Conservation (phyloP, 75 land plant species). For the Azolla pinnata region DNA sequence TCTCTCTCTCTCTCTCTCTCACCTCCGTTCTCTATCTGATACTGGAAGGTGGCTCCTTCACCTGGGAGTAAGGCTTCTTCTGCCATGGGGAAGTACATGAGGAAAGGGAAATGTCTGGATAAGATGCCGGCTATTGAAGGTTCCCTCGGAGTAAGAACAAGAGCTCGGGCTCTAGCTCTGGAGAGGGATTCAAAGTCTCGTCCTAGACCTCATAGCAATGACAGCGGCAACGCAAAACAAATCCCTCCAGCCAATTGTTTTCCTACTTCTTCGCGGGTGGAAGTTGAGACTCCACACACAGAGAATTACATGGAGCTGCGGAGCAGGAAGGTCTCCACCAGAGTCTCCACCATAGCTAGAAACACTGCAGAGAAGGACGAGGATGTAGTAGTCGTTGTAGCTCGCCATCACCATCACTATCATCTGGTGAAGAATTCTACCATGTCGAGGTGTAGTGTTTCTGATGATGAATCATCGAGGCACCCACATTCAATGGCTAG, state of each 20-base stretch:
- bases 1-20: no score
- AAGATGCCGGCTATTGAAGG: constrained; percentile 30
- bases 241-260: background rate
- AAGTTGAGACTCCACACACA: background rate
- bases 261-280: background rate
- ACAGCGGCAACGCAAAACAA: background rate
- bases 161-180: constrained; percentile 16
- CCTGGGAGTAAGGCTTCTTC: background rate
- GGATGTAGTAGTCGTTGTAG: background rate
- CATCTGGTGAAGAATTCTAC: background rate
- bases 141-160: constrained; percentile 6
- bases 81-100: constrained; percentile 35
- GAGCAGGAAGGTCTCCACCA: constrained; percentile 9
- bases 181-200: constrained; percentile 2
- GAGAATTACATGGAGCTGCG: constrained; percentile 17
- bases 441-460: no score
- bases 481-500: background rate
- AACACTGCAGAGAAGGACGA: background rate
- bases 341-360: background rate
- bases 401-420: background rate
- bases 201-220: background rate
- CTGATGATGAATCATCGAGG: background rate
- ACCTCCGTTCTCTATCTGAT: no score
- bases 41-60: constrained; percentile 9
- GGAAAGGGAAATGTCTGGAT: constrained; percentile 22